Evolutionary conservation across 495 filamentous ascomycete genomes (phyloP).

Genomic region (Chaetomium tenue): DNA sequence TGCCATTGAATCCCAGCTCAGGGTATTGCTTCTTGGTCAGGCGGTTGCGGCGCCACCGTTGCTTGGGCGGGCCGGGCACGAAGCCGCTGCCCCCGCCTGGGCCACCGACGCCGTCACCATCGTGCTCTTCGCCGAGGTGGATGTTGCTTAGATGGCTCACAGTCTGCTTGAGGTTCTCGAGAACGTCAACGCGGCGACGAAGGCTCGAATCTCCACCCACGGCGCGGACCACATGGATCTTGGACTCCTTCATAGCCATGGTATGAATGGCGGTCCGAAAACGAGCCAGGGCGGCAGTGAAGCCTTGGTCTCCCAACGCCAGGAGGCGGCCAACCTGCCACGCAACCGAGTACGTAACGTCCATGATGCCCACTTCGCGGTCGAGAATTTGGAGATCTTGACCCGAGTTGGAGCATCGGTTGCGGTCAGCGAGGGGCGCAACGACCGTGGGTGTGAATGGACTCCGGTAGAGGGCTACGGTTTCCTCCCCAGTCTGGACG

Average conservation of each 20-base stretch:
- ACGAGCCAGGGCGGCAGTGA: conserved; percentile 31
- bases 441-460: conserved; percentile 38
- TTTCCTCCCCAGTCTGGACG: conserved; percentile 43
- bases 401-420: conserved; percentile 32
- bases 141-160: too few species aligned
- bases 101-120: too few species aligned
- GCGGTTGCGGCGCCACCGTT: background rate
- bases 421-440: conserved; percentile 24
- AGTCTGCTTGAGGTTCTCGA: background rate
- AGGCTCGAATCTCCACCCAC: too few species aligned
- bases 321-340: conserved; percentile 48
- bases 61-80: background rate
- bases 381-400: conserved; percentile 50
- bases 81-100: too few species aligned
- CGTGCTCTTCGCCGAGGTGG: too few species aligned
- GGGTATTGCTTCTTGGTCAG: too few species aligned
- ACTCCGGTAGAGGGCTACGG: conserved; percentile 44
- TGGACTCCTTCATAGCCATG: conserved; percentile 2
- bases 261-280: conserved; percentile 26
- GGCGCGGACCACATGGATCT: background rate
- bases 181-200: too few species aligned
- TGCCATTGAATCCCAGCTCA: background rate
- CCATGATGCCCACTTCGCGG: conserved; percentile 43
- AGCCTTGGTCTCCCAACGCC: conserved; percentile 34
- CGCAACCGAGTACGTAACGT: conserved; percentile 47